phyloP scores from a whole-genome alignment of 441 rosid genomes.

The Erodium moschatum region DNA sequence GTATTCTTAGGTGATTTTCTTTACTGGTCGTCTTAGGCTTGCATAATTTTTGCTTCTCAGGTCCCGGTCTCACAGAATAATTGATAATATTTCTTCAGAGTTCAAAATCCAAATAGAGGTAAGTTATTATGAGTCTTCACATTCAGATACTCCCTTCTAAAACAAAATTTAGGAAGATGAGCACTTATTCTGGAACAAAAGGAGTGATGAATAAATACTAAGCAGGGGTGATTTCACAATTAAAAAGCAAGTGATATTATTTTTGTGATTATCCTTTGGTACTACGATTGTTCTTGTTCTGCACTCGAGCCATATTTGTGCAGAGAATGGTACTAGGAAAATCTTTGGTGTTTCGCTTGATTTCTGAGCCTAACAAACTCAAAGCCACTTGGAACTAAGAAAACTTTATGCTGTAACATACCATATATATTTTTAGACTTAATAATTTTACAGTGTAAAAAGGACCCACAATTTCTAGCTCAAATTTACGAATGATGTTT shows the following conservation, averaged over 20 bases:
- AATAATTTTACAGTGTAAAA: not conserved
- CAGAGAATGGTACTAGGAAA: not conserved
- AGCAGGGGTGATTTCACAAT: no score
- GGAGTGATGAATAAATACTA: no score
- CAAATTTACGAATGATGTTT: not conserved
- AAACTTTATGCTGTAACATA: not conserved
- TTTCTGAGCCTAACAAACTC: conserved; percentile 1
- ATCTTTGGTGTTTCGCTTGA: not conserved
- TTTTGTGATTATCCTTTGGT: no score
- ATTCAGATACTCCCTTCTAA: no score
- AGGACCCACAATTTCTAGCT: not conserved
- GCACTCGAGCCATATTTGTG: not conserved
- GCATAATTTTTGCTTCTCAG: conserved; percentile 32
- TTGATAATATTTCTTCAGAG: conserved; percentile 55
- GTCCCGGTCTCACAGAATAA: conserved; percentile 56
- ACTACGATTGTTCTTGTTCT: not conserved
- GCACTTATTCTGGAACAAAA: no score
- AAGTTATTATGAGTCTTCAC: conserved; percentile 12
- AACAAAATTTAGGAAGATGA: no score
- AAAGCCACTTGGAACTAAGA: not conserved
- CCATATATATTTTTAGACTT: not conserved
- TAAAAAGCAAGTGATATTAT: no score
- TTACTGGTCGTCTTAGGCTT: not conserved
- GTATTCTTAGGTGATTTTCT: not conserved
- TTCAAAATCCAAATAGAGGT: conserved; percentile 68